These are phyloP conservation scores for Phaeotremella skinneri DNA, from an alignment of 768 basidiomycete genomes.

Conservation along the genomic window DNA sequence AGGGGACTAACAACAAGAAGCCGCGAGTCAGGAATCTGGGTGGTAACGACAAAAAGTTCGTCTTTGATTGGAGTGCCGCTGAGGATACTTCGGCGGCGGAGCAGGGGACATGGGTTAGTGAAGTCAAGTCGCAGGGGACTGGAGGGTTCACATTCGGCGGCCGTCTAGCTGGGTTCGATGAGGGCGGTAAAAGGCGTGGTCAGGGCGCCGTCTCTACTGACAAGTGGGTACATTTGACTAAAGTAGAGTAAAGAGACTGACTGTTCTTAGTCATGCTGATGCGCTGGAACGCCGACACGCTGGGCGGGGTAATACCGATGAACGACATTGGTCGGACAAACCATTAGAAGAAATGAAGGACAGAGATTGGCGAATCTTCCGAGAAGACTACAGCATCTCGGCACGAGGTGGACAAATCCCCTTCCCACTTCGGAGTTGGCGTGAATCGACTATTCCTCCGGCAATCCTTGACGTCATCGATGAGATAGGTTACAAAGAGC, in stretches of 20 bases:
- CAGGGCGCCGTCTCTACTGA: constrained; percentile 14
- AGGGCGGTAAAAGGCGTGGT: constrained; percentile 32
- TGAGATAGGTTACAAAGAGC: constrained; percentile 92
- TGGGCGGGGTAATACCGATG: constrained; percentile 77
- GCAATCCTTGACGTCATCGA: constrained; percentile 79
- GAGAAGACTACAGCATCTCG: constrained; percentile 96
- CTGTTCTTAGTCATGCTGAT: constrained; percentile 64
- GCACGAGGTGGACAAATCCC: constrained; percentile 93
- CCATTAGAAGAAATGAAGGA: constrained; percentile 89
- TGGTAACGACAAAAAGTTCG: constrained; percentile 93
- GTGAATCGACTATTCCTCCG: constrained; percentile 77
- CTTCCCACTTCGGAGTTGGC: constrained; percentile 88
- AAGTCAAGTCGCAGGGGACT: constrained; percentile 28
- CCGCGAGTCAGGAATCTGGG: constrained; percentile 55
- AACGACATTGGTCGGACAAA: constrained; percentile 98
- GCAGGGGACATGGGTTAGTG: constrained; percentile 36
- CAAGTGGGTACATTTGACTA: constrained; percentile 11
- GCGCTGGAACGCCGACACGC: constrained; percentile 78
- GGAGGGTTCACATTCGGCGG: constrained; percentile 50
- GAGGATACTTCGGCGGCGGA: constrained; percentile 76
- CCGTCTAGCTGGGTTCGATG: constrained; percentile 47
- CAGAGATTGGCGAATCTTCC: constrained; percentile 97
- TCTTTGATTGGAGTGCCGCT: constrained; percentile 98
- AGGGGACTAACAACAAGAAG: constrained; percentile 33
- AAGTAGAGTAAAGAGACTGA: constrained; percentile 20